A percentile compares a stretch with the other conserved stretches of the same genome.
Conservation (phyloP, 2,329 filamentous ascomycete species). For the Beauveria brongniartii region DNA sequence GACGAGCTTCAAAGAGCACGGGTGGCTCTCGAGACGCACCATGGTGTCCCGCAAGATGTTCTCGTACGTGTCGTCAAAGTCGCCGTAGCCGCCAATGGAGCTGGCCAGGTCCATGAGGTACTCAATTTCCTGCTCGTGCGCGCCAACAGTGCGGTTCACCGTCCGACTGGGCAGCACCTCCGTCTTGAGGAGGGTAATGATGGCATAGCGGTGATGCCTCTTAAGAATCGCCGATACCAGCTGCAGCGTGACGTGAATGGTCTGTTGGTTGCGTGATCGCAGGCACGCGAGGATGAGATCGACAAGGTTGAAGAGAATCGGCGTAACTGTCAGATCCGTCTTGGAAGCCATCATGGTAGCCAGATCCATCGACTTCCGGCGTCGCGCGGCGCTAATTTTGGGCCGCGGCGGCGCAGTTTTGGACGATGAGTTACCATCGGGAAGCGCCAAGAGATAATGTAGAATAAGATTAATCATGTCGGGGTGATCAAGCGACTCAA, state of each 20-base stretch:
- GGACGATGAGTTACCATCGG: constrained; percentile 39
- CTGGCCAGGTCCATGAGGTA: constrained; percentile 61
- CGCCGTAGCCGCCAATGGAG: constrained; percentile 59
- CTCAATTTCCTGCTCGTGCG: constrained; percentile 67
- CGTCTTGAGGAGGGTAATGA: constrained; percentile 66
- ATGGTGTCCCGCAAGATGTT: constrained; percentile 64
- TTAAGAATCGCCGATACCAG: constrained; percentile 79
- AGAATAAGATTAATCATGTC: constrained; percentile 92
- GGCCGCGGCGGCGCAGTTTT: constrained; percentile 34
- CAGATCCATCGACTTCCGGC: constrained; percentile 83
- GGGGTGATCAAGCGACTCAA: constrained; percentile 85
- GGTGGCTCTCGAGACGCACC: constrained; percentile 60
- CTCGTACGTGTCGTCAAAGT: constrained; percentile 67
- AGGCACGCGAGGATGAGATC: constrained; percentile 84
- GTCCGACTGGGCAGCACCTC: constrained; percentile 46
- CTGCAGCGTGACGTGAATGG: constrained; percentile 80
- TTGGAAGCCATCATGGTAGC: constrained; percentile 71
- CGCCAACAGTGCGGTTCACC: constrained; percentile 59
- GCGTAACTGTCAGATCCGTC: constrained; percentile 65
- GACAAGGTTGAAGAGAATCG: constrained; percentile 84
- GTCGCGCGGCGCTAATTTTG: constrained; percentile 59
- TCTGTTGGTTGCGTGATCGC: constrained; percentile 77
- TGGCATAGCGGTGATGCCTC: constrained; percentile 80
- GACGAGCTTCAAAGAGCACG: constrained; percentile 63
- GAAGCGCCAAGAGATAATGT: constrained; percentile 80